These are phyloP conservation scores for Hypsizygus marmoreus DNA, from an alignment of 768 basidiomycete species.

Conservation along the genomic window DNA sequence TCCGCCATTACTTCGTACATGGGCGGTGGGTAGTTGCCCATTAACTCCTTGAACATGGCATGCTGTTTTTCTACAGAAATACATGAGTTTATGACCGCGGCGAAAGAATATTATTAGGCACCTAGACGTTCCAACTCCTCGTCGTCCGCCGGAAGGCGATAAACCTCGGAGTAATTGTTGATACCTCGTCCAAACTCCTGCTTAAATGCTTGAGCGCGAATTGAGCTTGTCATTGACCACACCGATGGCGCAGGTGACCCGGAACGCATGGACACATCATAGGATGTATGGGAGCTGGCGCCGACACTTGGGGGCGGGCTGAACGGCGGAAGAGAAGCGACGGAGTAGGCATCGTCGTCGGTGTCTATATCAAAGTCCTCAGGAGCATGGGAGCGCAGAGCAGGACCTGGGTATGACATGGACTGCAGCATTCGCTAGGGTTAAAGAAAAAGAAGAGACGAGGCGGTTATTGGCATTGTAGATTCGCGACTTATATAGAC, in stretches of 20 bases:
- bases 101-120: constrained; percentile 29
- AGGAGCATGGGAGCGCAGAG: constrained; percentile 14
- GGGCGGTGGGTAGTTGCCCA: constrained; percentile 69
- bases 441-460: too few species aligned
- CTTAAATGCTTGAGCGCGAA: constrained; percentile 58
- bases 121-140: constrained; percentile 73
- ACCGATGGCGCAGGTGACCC: constrained; percentile 70
- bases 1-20: constrained; percentile 61
- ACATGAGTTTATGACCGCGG: constrained; percentile 4
- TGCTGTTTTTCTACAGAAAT: constrained; percentile 65
- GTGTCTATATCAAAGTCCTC: constrained; percentile 37
- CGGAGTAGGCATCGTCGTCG: constrained; percentile 47
- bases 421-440: not conserved
- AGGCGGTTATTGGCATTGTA: too few species aligned
- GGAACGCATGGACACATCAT: constrained; percentile 62
- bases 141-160: constrained; percentile 76
- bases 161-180: constrained; percentile 80
- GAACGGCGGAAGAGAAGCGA: constrained; percentile 41
- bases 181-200: constrained; percentile 70
- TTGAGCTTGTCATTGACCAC: constrained; percentile 64
- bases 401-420: constrained; percentile 7
- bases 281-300: constrained; percentile 56
- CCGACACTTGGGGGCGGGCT: constrained; percentile 37
- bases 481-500: constrained; percentile 13
- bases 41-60: constrained; percentile 57